A percentile compares a stretch with the other conserved stretches of the same genome.
Conservation (phyloP, 2,329 filamentous ascomycete species). For the Aphanoascus verrucosus region DNA sequence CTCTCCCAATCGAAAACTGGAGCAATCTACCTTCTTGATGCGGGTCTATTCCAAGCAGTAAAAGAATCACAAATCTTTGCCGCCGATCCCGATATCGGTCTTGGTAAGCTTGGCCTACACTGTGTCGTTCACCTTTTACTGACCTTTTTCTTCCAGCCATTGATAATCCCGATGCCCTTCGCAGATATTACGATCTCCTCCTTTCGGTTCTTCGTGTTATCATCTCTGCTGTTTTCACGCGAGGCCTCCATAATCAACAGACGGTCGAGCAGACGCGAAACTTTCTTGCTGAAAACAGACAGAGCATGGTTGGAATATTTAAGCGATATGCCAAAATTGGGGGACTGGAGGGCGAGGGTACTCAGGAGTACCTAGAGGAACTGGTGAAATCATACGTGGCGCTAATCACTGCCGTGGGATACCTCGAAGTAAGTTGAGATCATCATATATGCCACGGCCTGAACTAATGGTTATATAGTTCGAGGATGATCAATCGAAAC, state of each 20-base stretch:
- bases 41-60: slow-evolving; percentile 72
- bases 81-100: slow-evolving; percentile 83
- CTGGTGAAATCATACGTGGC: slow-evolving; percentile 77
- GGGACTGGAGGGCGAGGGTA: slow-evolving; percentile 33
- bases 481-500: slow-evolving; percentile 8
- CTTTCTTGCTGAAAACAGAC: slow-evolving; percentile 73
- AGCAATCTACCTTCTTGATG: slow-evolving; percentile 75
- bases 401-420: slow-evolving; percentile 70
- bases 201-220: slow-evolving; percentile 71
- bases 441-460: neutral
- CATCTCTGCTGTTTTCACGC: slow-evolving; percentile 66
- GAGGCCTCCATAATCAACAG: slow-evolving; percentile 68
- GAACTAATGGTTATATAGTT: slow-evolving; percentile 6
- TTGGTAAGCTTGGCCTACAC: slow-evolving; percentile 40
- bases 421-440: slow-evolving; percentile 60
- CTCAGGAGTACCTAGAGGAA: slow-evolving; percentile 58
- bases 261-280: slow-evolving; percentile 61
- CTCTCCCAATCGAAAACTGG: slow-evolving; percentile 76
- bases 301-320: slow-evolving; percentile 76
- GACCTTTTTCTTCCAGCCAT: slow-evolving; percentile 39
- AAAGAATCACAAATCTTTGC: slow-evolving; percentile 75
- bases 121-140: slow-evolving; percentile 7
- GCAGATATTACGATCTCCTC: slow-evolving; percentile 74
- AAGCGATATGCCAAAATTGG: slow-evolving; percentile 80
- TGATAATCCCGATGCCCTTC: slow-evolving; percentile 57